These are phyloP conservation scores for Hanseniaspora uvarum DNA, from an alignment of 1,139 yeast genomes.

Conservation along the genomic window DNA sequence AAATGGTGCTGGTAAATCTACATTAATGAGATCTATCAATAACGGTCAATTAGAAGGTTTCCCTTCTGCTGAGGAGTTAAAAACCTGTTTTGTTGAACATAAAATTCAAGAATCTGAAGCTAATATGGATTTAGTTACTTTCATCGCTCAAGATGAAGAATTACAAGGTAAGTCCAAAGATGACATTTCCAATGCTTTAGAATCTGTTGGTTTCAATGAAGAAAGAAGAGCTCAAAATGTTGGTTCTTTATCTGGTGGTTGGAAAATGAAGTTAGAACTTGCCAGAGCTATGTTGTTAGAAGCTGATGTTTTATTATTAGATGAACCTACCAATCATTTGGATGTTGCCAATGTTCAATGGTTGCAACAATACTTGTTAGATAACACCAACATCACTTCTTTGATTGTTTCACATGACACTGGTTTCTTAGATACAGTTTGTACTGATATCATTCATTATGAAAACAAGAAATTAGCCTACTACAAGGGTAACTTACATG, in stretches of 20 bases:
- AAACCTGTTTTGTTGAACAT: slow-evolving; percentile 96
- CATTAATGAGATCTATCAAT: slow-evolving; percentile 92
- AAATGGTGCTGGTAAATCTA: slow-evolving; percentile 98
- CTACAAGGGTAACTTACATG: slow-evolving; percentile 91
- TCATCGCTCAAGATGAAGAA: slow-evolving; percentile 87
- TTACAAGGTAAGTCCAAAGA: slow-evolving; percentile 50
- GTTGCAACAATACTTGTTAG: slow-evolving; percentile 77
- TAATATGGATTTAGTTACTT: slow-evolving; percentile 74
- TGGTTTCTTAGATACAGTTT: slow-evolving; percentile 87
- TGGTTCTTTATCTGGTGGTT: slow-evolving; percentile 94
- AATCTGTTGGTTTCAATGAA: slow-evolving; percentile 81
- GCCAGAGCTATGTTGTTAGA: slow-evolving; percentile 98
- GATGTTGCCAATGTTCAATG: slow-evolving; percentile 90
- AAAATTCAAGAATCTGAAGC: slow-evolving; percentile 93
- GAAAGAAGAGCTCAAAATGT: slow-evolving; percentile 82
- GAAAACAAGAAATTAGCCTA: slow-evolving; percentile 90
- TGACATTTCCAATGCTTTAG: slow-evolving; percentile 67
- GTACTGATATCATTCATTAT: slow-evolving; percentile 94
- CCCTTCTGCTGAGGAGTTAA: slow-evolving; percentile 78
- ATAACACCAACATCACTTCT: slow-evolving; percentile 79
- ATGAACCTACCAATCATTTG: slow-evolving; percentile 98
- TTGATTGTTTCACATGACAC: slow-evolving; percentile 96
- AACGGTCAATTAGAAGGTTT: slow-evolving; percentile 97
- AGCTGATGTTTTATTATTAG: slow-evolving; percentile 87
- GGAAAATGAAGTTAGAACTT: slow-evolving; percentile 97